Evolutionary conservation across 1,139 yeast genomes (phyloP).

Genomic region (Candida pseudocylindracea): DNA sequence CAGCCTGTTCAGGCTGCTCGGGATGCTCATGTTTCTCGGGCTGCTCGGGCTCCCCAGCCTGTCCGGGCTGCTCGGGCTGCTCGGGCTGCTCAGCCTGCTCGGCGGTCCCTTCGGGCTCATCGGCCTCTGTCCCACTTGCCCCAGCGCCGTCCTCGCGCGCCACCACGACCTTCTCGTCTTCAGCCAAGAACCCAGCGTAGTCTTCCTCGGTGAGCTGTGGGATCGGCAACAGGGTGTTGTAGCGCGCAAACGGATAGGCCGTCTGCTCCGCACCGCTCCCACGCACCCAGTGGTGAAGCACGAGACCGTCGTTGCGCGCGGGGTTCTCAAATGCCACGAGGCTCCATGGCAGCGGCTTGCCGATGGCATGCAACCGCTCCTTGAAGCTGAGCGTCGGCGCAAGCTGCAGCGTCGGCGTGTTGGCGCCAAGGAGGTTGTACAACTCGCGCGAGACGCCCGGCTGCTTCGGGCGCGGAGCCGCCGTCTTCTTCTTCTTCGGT

Average conservation of each 20-base stretch:
- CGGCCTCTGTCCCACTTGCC: too few species aligned
- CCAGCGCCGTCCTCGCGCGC: not conserved
- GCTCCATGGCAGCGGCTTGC: slow-evolving; percentile 58
- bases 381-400: slow-evolving; percentile 32
- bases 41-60: too few species aligned
- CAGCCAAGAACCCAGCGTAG: not conserved
- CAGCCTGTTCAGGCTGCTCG: too few species aligned
- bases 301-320: slow-evolving; percentile 14
- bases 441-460: slow-evolving; percentile 85
- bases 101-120: too few species aligned
- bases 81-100: too few species aligned
- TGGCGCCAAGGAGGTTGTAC: slow-evolving; percentile 73
- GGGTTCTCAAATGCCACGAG: slow-evolving; percentile 24
- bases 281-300: slow-evolving; percentile 73
- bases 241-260: too few species aligned
- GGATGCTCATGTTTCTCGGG: too few species aligned
- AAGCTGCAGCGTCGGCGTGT: slow-evolving; percentile 63
- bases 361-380: slow-evolving; percentile 2
- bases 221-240: too few species aligned
- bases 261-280: slow-evolving; percentile 16
- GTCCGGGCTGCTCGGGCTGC: too few species aligned
- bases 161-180: not conserved
- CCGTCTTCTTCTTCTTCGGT: slow-evolving; percentile 17
- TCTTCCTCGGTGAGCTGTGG: not conserved
- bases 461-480: slow-evolving; percentile 8